A percentile compares a stretch with the other conserved stretches of the same genome.
These are phyloP conservation scores for Tricholoma bakamatsutake DNA, from an alignment of 768 basidiomycete species.

Conservation along the genomic window DNA sequence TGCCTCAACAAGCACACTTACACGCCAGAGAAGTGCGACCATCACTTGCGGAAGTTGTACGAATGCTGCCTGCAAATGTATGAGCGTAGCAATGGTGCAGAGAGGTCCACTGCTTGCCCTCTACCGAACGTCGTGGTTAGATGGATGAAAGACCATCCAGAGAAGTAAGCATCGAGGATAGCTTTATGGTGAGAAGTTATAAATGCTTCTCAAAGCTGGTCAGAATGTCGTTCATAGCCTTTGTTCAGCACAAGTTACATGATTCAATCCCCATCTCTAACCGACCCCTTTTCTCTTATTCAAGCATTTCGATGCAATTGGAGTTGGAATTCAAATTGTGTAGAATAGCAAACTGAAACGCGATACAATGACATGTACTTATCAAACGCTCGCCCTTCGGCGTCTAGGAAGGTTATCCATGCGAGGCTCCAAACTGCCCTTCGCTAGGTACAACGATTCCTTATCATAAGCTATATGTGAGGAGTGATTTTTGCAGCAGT, in stretches of 20 bases:
- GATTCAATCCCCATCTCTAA: too few relatives aligned
- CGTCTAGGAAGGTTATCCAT: neutral
- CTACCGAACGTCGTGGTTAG: slow-evolving; percentile 42
- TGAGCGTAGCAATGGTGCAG: slow-evolving; percentile 29
- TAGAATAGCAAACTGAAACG: neutral
- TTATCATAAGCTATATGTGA: neutral
- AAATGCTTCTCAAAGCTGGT: too few relatives aligned
- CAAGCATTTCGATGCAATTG: neutral
- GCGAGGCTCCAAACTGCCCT: neutral
- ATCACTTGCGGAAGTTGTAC: slow-evolving; percentile 48
- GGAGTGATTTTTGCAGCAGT: neutral
- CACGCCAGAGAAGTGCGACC: slow-evolving; percentile 54
- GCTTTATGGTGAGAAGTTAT: too few relatives aligned
- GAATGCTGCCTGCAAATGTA: slow-evolving; percentile 59
- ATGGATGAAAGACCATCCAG: slow-evolving; percentile 51
- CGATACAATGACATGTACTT: neutral
- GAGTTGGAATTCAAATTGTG: neutral
- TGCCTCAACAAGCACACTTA: slow-evolving; percentile 66
- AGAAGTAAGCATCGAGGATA: neutral
- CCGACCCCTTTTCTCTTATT: neutral
- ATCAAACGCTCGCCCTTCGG: neutral
- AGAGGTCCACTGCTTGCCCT: slow-evolving; percentile 60
- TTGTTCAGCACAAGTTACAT: too few relatives aligned
- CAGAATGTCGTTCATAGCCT: too few relatives aligned
- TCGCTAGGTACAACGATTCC: neutral